Conservation (phyloP, 331 rosid species). For the Quercus lobata region DNA sequence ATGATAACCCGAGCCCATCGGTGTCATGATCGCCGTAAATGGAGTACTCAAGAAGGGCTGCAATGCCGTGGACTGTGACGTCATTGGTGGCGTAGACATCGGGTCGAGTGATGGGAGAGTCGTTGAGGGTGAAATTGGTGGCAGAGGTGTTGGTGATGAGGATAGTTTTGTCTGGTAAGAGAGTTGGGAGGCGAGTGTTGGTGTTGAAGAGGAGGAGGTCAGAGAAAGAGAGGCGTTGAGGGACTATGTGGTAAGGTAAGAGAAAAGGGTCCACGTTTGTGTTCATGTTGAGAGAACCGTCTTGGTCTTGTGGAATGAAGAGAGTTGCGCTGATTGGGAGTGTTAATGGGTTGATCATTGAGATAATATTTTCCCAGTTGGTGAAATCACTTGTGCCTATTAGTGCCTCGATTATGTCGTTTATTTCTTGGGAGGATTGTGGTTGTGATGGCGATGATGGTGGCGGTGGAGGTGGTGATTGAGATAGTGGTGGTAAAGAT, state of each 20-base stretch:
- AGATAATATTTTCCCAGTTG: constrained; percentile 40
- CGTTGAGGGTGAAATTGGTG: constrained; percentile 53
- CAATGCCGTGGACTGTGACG: constrained; percentile 53
- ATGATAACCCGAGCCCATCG: background rate
- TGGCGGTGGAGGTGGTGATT: background rate
- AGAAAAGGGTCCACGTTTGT: constrained; percentile 32
- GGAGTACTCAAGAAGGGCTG: constrained; percentile 38
- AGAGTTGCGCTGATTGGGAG: constrained; percentile 58
- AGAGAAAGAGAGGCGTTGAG: constrained; percentile 62
- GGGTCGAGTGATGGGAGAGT: constrained; percentile 33
- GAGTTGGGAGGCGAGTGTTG: constrained; percentile 58
- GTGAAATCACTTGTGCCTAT: constrained; percentile 57
- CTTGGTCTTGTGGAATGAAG: constrained; percentile 41
- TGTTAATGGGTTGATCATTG: constrained; percentile 8
- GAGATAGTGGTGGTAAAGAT: background rate
- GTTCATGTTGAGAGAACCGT: background rate
- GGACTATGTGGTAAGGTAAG: constrained; percentile 59
- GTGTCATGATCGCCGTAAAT: constrained; percentile 25
- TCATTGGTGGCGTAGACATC: constrained; percentile 38
- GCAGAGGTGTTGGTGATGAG: constrained; percentile 41
- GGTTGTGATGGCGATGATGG: background rate
- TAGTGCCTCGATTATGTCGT: constrained; percentile 61
- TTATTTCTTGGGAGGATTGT: constrained; percentile 23
- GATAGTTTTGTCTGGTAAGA: constrained; percentile 48
- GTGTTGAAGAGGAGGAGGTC: constrained; percentile 58